Base-by-base conservation (phyloP, 305 asterid genomes). In the Fraxinus sp. region DNA sequence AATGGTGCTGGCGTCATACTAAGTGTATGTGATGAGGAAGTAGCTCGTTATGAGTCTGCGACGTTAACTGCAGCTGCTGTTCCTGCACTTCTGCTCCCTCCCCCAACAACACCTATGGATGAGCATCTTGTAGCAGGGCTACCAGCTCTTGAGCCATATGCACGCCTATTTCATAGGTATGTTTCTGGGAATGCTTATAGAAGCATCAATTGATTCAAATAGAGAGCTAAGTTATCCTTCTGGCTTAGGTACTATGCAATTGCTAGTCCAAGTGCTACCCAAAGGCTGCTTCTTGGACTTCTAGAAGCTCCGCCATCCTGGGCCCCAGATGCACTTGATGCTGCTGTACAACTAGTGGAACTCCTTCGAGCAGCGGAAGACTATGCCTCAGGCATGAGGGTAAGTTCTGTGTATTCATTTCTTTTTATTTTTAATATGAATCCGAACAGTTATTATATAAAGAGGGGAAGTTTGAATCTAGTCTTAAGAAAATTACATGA, bases 301-400 rank as follows among this genome's bases (percentile, higher is more conserved):
- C 88, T 96, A 83, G 98, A 97, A 90, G 99, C 99, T 86, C 98
- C 99, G 11, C 98, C 99, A 49, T 94, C 98, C 18, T 94, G 98
- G 99, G 99, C 99, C 75, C 99, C 99, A 9, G 99, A 97, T 88
- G 99, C 99, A 78, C 98, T 94, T 82, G 98, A 97, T 89, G 99
- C 99, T 89, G 93, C 99, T 84, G 99, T 97, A 55, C 99, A 97
- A 82, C 93, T 97, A 57, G 99, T 94, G 87, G 99, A 97, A 88
- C 97, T 97, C 81, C 97, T 97, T 78, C 93, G 98, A 86, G 99
- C 99, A 76, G 98, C 99, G 62, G 99, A 97, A 87, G 99, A 97
- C 88, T 97, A 97, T 88, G 97, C 98, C 85, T 83, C 98, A 73
- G 97, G 96, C 78, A 92, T 94, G 94, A 93, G 97, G 95, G 98